These are phyloP conservation scores for Candida wancherniae DNA, from an alignment of 805 yeast species.

Conservation along the genomic window DNA sequence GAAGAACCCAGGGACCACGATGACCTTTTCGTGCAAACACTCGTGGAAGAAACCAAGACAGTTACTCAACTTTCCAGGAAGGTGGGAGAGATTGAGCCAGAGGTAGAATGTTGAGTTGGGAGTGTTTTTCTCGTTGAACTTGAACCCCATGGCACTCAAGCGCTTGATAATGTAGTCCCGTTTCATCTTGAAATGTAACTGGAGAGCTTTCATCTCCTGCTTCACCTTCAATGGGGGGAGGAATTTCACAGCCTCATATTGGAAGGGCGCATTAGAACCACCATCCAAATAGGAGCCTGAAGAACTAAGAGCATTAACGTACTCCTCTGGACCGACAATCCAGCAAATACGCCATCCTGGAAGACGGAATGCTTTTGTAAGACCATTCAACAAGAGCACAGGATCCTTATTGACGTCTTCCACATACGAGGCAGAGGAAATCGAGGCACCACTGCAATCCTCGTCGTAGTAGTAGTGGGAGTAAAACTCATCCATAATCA, in stretches of 20 bases:
- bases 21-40: constrained; percentile 54
- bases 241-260: constrained; percentile 53
- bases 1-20: constrained; percentile 60
- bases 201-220: constrained; percentile 53
- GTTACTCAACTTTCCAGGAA: constrained; percentile 52
- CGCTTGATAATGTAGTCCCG: constrained; percentile 51
- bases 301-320: constrained; percentile 49
- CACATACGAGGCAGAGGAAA: constrained; percentile 47
- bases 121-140: constrained; percentile 36
- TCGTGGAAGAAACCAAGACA: constrained; percentile 62
- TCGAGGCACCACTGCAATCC: constrained; percentile 47
- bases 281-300: constrained; percentile 61
- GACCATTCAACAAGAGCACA: constrained; percentile 54
- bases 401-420: constrained; percentile 56
- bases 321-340: constrained; percentile 60
- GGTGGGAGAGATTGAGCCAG: constrained; percentile 53
- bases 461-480: constrained; percentile 55
- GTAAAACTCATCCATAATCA: constrained; percentile 62
- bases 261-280: constrained; percentile 59
- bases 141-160: constrained; percentile 50
- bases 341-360: constrained; percentile 66
- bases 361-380: constrained; percentile 56
- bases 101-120: constrained; percentile 59
- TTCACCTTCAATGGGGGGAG: constrained; percentile 47
- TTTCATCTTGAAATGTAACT: constrained; percentile 51